These are phyloP conservation scores for Erythrophleum ivorense DNA, from an alignment of 331 rosid species.

Conservation along the genomic window DNA sequence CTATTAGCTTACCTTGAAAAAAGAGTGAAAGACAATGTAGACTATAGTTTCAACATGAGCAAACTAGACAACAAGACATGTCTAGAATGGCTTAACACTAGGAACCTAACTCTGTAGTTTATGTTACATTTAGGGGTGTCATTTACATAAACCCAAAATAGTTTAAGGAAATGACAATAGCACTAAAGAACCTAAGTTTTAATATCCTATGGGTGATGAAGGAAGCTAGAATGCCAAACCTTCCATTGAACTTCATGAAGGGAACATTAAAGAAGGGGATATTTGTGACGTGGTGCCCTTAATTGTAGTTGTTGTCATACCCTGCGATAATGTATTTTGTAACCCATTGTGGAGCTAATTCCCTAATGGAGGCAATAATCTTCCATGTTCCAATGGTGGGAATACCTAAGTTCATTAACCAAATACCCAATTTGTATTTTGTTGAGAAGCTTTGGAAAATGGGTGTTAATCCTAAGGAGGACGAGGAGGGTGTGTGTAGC, in stretches of 20 bases:
- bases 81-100: neutral
- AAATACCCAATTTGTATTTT: neutral
- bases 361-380: neutral
- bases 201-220: constrained; percentile 9
- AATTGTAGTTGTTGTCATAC: neutral
- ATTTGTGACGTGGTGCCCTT: neutral
- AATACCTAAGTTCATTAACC: neutral
- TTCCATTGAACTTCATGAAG: neutral
- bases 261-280: neutral
- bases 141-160: neutral
- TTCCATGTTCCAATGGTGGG: neutral
- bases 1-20: neutral
- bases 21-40: constrained; percentile 2
- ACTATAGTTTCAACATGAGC: neutral
- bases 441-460: neutral
- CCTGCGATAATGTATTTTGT: neutral
- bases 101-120: neutral
- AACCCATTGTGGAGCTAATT: neutral
- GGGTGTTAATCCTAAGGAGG: neutral
- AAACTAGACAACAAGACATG: neutral
- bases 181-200: neutral
- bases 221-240: neutral
- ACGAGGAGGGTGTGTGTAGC: neutral
- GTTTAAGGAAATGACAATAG: neutral
- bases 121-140: neutral